phyloP scores from a whole-genome alignment of 805 yeast species.

The Candida boidinii region DNA sequence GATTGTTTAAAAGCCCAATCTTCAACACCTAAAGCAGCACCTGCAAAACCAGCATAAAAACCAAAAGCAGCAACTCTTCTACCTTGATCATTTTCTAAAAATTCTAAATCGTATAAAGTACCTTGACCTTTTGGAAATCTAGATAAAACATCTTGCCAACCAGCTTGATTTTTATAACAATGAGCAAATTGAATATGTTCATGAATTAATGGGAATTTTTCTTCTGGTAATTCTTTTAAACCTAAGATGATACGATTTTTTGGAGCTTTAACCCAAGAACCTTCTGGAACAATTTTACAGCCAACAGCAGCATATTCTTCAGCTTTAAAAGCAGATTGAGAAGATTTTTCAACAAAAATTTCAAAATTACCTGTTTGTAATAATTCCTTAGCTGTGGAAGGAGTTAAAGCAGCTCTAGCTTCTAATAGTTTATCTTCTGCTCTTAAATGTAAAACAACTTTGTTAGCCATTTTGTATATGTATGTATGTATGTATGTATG shows the following conservation, averaged over 20 bases:
- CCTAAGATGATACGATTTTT: constrained; percentile 85
- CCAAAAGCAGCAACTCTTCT: constrained; percentile 99
- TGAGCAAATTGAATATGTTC: constrained; percentile 99
- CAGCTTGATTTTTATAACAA: constrained; percentile 95
- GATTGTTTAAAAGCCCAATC: constrained; percentile 93
- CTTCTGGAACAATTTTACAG: constrained; percentile 82
- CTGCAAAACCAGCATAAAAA: constrained; percentile 99
- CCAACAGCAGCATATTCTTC: constrained; percentile 77
- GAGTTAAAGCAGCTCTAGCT: constrained; percentile 95
- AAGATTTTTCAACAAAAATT: constrained; percentile 79
- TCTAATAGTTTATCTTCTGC: constrained; percentile 97
- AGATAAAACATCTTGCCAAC: constrained; percentile 86
- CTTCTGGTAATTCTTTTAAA: constrained; percentile 91
- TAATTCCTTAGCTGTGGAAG: constrained; percentile 76
- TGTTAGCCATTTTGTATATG: constrained; percentile 3
- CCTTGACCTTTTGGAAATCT: constrained; percentile 94
- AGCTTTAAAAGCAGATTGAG: constrained; percentile 71
- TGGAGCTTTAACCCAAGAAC: constrained; percentile 92
- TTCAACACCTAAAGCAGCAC: constrained; percentile 92
- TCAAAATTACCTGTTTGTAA: constrained; percentile 76
- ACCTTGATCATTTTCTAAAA: constrained; percentile 87
- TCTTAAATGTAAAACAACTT: constrained; percentile 76
- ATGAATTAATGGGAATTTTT: constrained; percentile 85
- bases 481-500: no score
- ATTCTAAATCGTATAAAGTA: constrained; percentile 85